Percentiles rank a stretch among this genome's conserved stretches.
phyloP scores from a whole-genome alignment of 139 green algal species.

The Micractinium conductrix region DNA sequence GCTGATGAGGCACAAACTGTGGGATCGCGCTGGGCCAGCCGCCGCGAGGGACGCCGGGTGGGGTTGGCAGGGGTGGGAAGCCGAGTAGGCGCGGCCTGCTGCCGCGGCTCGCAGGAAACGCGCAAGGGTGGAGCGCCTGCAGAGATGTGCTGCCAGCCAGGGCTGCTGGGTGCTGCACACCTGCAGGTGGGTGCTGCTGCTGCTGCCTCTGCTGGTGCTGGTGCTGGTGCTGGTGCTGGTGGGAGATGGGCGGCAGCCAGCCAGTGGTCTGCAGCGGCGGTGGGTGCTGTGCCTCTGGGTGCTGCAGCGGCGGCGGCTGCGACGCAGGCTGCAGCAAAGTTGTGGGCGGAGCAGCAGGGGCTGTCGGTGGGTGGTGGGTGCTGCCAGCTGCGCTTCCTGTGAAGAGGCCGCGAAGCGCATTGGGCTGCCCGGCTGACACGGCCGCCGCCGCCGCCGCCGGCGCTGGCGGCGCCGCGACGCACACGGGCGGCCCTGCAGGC shows the following conservation, averaged over 20 bases:
- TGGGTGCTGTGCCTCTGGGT: neutral
- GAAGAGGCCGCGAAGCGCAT: constrained; percentile 1
- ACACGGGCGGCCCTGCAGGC: neutral
- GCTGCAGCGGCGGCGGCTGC: neutral
- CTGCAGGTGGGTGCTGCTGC: neutral
- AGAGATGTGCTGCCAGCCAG: neutral
- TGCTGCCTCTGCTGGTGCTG: neutral
- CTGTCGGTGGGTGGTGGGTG: neutral
- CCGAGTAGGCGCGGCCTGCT: too few species aligned
- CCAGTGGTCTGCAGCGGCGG: neutral
- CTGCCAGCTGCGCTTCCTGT: neutral
- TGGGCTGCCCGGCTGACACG: neutral
- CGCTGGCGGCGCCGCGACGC: neutral
- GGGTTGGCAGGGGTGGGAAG: too few species aligned
- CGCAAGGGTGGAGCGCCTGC: neutral
- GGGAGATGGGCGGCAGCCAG: neutral
- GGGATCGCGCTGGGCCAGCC: too few species aligned
- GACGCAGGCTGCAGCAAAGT: neutral
- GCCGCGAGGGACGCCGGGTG: too few species aligned
- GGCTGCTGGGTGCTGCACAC: neutral
- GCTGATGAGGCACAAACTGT: too few species aligned
- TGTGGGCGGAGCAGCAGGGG: too few species aligned
- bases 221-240: neutral
- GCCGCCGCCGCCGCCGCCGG: neutral
- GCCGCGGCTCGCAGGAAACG: neutral